Percentiles rank a stretch among this genome's conserved stretches.
Conservation (phyloP, 306 rosid species). For the Inga oerstediana region DNA sequence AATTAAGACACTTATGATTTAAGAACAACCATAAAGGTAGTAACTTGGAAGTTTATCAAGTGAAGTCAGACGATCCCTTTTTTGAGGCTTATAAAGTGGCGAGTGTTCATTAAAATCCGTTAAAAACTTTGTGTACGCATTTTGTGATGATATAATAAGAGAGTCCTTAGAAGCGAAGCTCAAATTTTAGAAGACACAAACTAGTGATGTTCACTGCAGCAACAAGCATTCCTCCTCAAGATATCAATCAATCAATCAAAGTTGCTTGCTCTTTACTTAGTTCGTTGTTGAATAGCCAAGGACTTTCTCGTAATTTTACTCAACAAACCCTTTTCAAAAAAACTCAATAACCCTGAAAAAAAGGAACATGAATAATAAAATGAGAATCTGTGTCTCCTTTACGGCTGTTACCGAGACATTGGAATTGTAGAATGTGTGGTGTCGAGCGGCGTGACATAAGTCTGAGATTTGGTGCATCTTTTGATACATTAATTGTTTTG, state of each 20-base stretch:
- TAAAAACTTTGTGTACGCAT: background rate
- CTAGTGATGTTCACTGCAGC: background rate
- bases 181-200: background rate
- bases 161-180: constrained; percentile 25
- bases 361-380: constrained; percentile 36
- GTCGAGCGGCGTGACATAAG: constrained; percentile 25
- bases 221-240: background rate
- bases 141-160: constrained; percentile 12
- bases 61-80: background rate
- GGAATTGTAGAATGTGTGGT: constrained; percentile 43
- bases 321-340: background rate
- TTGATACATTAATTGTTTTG: background rate
- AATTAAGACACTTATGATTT: background rate
- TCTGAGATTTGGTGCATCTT: background rate
- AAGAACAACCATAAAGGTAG: background rate
- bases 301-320: background rate
- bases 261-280: constrained; percentile 45
- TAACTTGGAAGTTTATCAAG: background rate
- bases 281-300: background rate
- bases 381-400: constrained; percentile 39
- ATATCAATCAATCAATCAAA: constrained; percentile 8
- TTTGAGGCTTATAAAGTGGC: background rate
- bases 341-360: background rate
- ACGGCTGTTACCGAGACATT: constrained; percentile 31
- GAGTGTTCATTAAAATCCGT: background rate